Evolutionary conservation across 257 asterid species (phyloP).

Genomic region (Ajuga chamaepitys): DNA sequence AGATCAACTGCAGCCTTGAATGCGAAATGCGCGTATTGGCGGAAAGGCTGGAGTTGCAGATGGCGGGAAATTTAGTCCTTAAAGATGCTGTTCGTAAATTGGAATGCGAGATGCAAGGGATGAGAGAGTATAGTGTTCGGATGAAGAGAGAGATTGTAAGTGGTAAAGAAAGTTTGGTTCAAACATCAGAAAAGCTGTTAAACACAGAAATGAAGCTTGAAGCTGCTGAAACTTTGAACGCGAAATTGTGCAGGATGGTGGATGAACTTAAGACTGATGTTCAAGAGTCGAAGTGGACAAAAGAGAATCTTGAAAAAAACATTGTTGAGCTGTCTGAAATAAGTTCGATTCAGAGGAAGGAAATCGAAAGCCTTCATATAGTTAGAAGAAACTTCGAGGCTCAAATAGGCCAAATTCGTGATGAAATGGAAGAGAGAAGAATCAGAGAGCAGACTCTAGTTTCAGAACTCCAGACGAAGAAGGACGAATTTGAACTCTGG

Average conservation of each 20-base stretch:
- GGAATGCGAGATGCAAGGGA: conserved; percentile 48
- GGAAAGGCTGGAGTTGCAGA: conserved; percentile 46
- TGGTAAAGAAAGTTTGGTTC: conserved; percentile 31
- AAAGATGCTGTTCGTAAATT: conserved; percentile 43
- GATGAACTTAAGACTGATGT: conserved; percentile 44
- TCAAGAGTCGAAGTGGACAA: conserved; percentile 40
- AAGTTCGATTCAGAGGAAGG: conserved; percentile 38
- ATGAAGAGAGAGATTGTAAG: conserved; percentile 41
- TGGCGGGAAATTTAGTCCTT: conserved; percentile 40
- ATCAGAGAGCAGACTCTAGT: conserved; percentile 43
- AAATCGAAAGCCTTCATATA: conserved; percentile 45
- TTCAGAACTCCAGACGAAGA: conserved; percentile 54
- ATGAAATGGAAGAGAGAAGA: conserved; percentile 47
- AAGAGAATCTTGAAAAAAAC: conserved; percentile 40
- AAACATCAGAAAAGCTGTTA: conserved; percentile 45
- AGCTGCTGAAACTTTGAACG: conserved; percentile 46
- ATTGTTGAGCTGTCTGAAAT: conserved; percentile 46
- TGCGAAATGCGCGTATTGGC: conserved; percentile 32
- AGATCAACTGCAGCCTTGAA: conserved; percentile 30
- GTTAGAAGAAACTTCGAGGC: conserved; percentile 37
- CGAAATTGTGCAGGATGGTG: conserved; percentile 35
- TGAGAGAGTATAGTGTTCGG: conserved; percentile 35
- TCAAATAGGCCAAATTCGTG: conserved; percentile 46
- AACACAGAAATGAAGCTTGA: conserved; percentile 48
- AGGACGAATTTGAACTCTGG: conserved; percentile 63